phyloP scores from a whole-genome alignment of 2,329 filamentous ascomycete species.

The Trichoderma sp. region DNA sequence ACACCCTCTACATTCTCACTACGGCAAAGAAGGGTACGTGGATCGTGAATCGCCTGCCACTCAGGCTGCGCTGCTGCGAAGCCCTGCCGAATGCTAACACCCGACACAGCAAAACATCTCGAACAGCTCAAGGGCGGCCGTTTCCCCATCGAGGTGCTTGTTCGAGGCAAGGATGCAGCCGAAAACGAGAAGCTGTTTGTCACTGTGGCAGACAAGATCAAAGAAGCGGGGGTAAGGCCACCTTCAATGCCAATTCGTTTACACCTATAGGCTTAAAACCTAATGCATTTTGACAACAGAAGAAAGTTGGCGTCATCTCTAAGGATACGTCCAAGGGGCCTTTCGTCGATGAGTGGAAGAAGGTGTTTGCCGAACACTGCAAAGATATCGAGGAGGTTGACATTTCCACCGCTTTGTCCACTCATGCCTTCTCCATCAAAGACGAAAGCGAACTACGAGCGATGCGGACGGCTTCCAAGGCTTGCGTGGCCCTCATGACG shows the following conservation, averaged over 20 bases:
- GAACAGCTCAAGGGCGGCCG: constrained; percentile 90
- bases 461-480: constrained; percentile 91
- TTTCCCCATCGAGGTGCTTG: constrained; percentile 85
- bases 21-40: constrained; percentile 91
- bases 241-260: neutral
- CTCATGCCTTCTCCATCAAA: constrained; percentile 83
- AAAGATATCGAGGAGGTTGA: constrained; percentile 90
- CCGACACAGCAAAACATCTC: constrained; percentile 74
- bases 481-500: constrained; percentile 90
- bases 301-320: constrained; percentile 82
- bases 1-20: constrained; percentile 87
- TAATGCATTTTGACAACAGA: constrained; percentile 47
- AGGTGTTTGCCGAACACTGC: constrained; percentile 70
- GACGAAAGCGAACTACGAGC: constrained; percentile 91
- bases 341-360: constrained; percentile 96
- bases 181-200: constrained; percentile 89
- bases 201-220: constrained; percentile 82
- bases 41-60: constrained; percentile 32
- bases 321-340: constrained; percentile 82
- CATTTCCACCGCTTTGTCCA: constrained; percentile 76
- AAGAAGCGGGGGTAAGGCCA: constrained; percentile 72
- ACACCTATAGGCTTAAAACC: constrained; percentile 9
- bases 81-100: neutral
- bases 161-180: constrained; percentile 86
- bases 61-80: neutral